phyloP scores from a whole-genome alignment of 495 filamentous ascomycete species.

The Viridothelium virens region DNA sequence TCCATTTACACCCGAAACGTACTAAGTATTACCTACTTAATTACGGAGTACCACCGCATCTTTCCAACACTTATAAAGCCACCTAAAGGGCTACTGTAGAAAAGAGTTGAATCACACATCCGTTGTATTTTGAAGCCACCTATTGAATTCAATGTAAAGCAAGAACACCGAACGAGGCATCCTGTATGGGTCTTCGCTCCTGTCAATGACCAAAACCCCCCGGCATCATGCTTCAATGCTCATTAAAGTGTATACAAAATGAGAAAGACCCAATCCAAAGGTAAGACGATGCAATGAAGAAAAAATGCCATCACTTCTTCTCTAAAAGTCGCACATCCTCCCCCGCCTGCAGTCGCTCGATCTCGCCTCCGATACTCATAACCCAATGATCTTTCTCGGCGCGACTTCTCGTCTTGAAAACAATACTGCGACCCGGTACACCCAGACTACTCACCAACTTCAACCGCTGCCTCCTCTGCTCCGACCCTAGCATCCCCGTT shows the following conservation, averaged over 20 bases:
- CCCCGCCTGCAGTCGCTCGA: slow-evolving; percentile 56
- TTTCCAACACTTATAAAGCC: too few species aligned
- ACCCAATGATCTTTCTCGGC: slow-evolving; percentile 73
- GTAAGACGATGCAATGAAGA: too few species aligned
- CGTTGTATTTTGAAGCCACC: too few species aligned
- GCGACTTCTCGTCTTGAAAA: slow-evolving; percentile 63
- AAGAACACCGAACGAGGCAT: too few species aligned
- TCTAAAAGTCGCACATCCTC: slow-evolving; percentile 56
- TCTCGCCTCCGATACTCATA: slow-evolving; percentile 62
- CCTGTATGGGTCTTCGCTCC: too few species aligned
- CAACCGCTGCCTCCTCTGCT: slow-evolving; percentile 23
- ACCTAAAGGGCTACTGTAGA: too few species aligned
- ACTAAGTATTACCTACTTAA: neutral
- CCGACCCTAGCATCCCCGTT: slow-evolving; percentile 31
- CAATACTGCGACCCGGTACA: slow-evolving; percentile 55
- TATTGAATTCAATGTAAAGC: too few species aligned
- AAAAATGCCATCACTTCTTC: slow-evolving; percentile 18
- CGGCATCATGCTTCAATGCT: neutral
- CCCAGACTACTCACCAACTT: slow-evolving; percentile 44
- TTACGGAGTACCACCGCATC: too few species aligned
- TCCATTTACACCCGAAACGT: neutral
- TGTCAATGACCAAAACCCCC: neutral
- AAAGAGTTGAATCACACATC: too few species aligned
- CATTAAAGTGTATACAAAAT: neutral
- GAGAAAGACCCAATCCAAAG: neutral